phyloP scores from a whole-genome alignment of 306 rosid genomes.

The Sesbania bispinosa region DNA sequence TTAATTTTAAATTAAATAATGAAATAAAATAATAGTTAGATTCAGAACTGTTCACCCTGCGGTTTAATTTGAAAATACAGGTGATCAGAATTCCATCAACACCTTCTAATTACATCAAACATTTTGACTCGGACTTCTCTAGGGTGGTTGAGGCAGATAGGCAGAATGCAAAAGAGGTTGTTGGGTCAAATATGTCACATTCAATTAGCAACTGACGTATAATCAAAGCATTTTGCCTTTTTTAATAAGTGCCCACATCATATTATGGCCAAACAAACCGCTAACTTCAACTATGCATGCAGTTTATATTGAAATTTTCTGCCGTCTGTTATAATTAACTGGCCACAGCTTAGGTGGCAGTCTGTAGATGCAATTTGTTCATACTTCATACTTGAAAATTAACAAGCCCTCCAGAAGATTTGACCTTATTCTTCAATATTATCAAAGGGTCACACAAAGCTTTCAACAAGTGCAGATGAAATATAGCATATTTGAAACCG shows the following conservation, averaged over 20 bases:
- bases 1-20: no score
- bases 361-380: not conserved
- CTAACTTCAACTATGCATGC: no score
- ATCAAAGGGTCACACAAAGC: not conserved
- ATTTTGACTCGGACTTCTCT: no score
- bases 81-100: not conserved
- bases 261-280: not conserved
- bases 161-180: not conserved
- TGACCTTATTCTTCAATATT: slow-evolving; percentile 15
- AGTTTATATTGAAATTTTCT: slow-evolving; percentile 1
- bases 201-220: not conserved
- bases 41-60: no score
- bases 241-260: not conserved
- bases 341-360: slow-evolving; percentile 2
- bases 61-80: not conserved
- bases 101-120: not conserved
- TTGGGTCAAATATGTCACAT: not conserved
- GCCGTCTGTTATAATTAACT: slow-evolving; percentile 11
- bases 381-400: not conserved
- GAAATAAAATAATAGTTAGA: no score
- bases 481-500: not conserved
- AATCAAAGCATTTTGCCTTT: not conserved
- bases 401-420: not conserved
- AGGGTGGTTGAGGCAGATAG: no score
- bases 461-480: not conserved